Evolutionary conservation across 495 filamentous ascomycete species (phyloP), one percentile per base, ranked within the genome.

Genomic region (Extremus antarcticus): DNA sequence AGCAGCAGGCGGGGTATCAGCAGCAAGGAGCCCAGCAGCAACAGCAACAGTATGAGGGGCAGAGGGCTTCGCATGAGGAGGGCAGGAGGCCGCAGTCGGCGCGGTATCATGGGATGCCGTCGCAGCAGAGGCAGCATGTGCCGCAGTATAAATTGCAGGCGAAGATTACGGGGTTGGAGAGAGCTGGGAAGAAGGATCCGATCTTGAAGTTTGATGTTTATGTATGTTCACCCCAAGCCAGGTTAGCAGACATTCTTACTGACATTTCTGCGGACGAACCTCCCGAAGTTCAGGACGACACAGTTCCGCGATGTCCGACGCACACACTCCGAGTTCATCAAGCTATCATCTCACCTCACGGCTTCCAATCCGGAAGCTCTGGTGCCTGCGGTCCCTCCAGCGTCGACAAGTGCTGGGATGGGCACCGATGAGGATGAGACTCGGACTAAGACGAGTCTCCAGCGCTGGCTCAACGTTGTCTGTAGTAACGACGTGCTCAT

Each of bases 261-360:
- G 29, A 59, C 43, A 53, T 21, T 41, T 24, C 46, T 21, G 10
- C 52, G 96, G 94, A 97, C 94, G 54, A 97, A 97, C 72, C 86
- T 99, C 17, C 91, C 91, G 47, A 90, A 91, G 61, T 99, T 95
- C 71, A 80, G 94, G 59, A 96, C 94, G 1, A 97, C 94, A 9
- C 94, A 97, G 67, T 97, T 95, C 70, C 88, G 94, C 64, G 94
- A 97, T 68, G 87, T 99, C 51, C 86, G 92, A 56, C 86, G 94
- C 40, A 86, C 92, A 22, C 92, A 99, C 69, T 86, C 87, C 46
- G 94, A 99, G 66, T 99, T 99, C 63, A 76, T 84, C 54, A 97
- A 97, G 65, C 83, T 99, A 21, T 88, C 87, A 22, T 87, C 95
- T 51, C 94, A 99, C 66, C 74, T 99, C 25, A 86, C 96, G 61